Percentiles rank a stretch among this genome's conserved stretches.
Conservation (phyloP, 164 flowering plant species). For the Protea cynaroides region DNA sequence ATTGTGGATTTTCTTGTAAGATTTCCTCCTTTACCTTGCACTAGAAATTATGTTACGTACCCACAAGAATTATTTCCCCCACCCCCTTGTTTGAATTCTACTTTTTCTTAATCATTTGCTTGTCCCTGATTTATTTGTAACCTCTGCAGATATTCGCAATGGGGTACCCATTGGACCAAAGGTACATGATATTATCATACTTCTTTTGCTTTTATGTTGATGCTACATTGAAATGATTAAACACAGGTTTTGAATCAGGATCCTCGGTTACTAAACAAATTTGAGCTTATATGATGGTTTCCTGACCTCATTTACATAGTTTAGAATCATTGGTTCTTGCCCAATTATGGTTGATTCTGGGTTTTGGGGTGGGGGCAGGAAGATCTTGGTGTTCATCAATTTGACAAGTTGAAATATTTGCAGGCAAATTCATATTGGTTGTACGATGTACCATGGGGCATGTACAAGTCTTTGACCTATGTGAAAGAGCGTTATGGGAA, state of each 20-base stretch:
- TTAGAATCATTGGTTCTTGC: background rate
- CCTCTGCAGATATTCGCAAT: conserved; percentile 28
- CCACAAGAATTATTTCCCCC: background rate
- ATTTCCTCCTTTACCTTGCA: background rate
- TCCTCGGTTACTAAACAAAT: too few relatives aligned
- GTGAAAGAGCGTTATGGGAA: conserved; percentile 58
- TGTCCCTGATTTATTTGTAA: background rate
- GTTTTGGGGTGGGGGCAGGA: too few relatives aligned
- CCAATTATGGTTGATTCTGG: background rate
- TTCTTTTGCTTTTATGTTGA: background rate
- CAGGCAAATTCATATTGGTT: conserved; percentile 69
- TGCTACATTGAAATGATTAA: background rate
- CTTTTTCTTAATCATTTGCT: background rate
- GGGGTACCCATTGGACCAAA: conserved; percentile 49
- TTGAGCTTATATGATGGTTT: background rate
- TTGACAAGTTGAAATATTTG: conserved; percentile 3
- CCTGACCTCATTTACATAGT: background rate
- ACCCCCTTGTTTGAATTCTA: too few relatives aligned
- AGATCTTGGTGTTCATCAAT: background rate
- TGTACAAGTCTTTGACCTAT: conserved; percentile 56
- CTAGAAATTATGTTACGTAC: background rate
- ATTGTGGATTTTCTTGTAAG: conserved; percentile 62
- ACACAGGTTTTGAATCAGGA: background rate
- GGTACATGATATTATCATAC: conserved; percentile 13
- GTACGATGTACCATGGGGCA: conserved; percentile 68